These are phyloP conservation scores for Nakazawaea anatomiae DNA, from an alignment of 805 yeast genomes.

Conservation along the genomic window DNA sequence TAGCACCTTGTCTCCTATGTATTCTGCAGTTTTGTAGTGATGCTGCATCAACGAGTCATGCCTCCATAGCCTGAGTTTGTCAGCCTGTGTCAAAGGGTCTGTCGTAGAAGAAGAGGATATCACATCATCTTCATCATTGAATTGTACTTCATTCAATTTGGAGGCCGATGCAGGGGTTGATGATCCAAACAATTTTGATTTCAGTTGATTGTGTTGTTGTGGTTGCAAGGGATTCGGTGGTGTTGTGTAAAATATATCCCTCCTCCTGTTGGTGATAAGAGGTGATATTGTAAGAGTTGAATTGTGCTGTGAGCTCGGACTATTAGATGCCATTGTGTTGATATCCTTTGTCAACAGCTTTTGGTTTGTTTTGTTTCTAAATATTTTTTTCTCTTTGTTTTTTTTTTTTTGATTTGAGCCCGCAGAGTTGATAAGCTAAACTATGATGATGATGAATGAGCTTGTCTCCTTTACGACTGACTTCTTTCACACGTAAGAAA, in stretches of 20 bases:
- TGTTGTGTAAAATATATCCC: conserved; percentile 26
- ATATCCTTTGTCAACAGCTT: not conserved
- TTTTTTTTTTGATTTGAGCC: not conserved
- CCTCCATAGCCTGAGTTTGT: conserved; percentile 83
- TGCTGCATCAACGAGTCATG: conserved; percentile 92
- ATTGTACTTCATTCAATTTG: conserved; percentile 10
- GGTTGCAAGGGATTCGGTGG: conserved; percentile 23
- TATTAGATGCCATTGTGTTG: conserved; percentile 5
- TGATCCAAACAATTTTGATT: conserved; percentile 3
- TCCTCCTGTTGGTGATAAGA: conserved; percentile 32
- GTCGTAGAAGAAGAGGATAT: not conserved
- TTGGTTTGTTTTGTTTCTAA: not conserved
- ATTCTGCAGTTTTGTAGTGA: conserved; percentile 84
- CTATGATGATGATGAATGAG: too few species aligned
- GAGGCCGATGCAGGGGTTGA: conserved; percentile 18
- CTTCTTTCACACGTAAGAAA: not conserved
- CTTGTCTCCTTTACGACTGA: not conserved
- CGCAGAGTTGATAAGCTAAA: too few species aligned
- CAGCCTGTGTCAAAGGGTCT: conserved; percentile 66
- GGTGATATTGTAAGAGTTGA: conserved; percentile 76
- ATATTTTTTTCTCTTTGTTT: not conserved
- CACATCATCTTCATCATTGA: conserved; percentile 13
- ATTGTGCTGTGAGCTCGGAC: conserved; percentile 48
- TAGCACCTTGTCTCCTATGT: conserved; percentile 85
- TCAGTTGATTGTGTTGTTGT: conserved; percentile 13